Percentiles rank a stretch among this genome's conserved stretches.
These are phyloP conservation scores for Ceratobasidium sp. DNA, from an alignment of 1,284 basidiomycete genomes.

Conservation along the genomic window DNA sequence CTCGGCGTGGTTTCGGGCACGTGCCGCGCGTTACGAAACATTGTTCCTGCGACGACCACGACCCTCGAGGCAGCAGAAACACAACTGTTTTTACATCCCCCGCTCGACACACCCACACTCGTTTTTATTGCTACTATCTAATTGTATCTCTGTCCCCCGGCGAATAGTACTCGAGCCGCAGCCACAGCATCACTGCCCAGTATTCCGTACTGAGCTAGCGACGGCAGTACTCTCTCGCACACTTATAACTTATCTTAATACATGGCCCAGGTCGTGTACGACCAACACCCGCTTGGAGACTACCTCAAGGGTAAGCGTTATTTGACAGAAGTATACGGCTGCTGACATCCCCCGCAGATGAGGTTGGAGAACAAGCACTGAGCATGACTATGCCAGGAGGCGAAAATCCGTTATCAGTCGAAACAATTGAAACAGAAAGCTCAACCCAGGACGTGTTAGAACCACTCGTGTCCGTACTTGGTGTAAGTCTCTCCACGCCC, in stretches of 20 bases:
- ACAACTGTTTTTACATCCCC: neutral
- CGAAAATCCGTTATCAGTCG: conserved; percentile 11
- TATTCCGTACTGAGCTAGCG: conserved; percentile 11
- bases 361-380: conserved; percentile 44
- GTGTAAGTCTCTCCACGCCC: conserved; percentile 1
- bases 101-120: conserved; percentile 8
- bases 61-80: conserved; percentile 30
- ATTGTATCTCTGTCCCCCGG: neutral
- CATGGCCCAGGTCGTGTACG: conserved; percentile 81
- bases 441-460: conserved; percentile 29
- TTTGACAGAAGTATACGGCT: neutral
- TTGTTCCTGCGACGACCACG: conserved; percentile 39
- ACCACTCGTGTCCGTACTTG: conserved; percentile 42
- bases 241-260: neutral
- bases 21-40: neutral
- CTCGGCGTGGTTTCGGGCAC: conserved; percentile 7
- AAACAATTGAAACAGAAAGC: conserved; percentile 28
- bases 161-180: conserved; percentile 7
- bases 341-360: conserved; percentile 34
- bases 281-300: conserved; percentile 75
- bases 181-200: conserved; percentile 23
- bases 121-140: conserved; percentile 18
- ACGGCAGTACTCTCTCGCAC: conserved; percentile 18
- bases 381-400: conserved; percentile 40
- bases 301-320: conserved; percentile 68